These are phyloP conservation scores for Eimeria necatrix DNA, from an alignment of 169 alveolate species.

Conservation along the genomic window DNA sequence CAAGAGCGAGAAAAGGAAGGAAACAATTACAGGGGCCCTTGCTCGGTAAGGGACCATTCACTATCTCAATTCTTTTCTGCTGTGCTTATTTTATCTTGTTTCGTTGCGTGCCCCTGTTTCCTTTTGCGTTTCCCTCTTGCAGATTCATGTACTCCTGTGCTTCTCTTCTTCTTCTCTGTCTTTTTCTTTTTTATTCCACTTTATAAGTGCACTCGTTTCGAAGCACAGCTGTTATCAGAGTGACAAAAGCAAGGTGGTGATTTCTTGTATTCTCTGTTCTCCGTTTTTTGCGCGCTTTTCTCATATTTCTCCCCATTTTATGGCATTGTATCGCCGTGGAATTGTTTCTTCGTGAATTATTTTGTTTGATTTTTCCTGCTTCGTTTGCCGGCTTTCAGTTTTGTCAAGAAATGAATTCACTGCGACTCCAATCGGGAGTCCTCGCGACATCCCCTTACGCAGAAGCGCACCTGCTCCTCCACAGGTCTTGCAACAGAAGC, in stretches of 20 bases:
- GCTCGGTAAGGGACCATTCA: background rate
- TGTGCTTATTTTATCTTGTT: background rate
- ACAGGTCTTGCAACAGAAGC: too few species aligned
- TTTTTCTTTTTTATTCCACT: background rate
- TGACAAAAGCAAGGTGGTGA: background rate
- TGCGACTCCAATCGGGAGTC: too few species aligned
- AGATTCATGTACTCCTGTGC: background rate
- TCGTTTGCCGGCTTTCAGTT: background rate
- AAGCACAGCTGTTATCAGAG: background rate
- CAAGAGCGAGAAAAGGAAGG: background rate
- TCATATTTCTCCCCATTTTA: background rate
- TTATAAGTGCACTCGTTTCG: background rate
- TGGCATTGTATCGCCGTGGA: background rate
- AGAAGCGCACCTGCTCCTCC: too few species aligned
- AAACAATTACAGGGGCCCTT: constrained; percentile 1
- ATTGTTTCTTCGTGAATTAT: background rate
- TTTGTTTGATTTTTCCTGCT: background rate
- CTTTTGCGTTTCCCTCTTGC: background rate
- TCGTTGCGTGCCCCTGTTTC: background rate
- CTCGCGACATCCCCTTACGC: too few species aligned
- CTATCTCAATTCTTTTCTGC: too few species aligned
- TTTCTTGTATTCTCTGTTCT: background rate
- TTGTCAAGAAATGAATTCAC: background rate
- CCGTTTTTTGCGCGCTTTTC: background rate
- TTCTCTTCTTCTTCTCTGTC: background rate